These are phyloP conservation scores for Echria macrotheca DNA, from an alignment of 495 filamentous ascomycete genomes.

Conservation along the genomic window DNA sequence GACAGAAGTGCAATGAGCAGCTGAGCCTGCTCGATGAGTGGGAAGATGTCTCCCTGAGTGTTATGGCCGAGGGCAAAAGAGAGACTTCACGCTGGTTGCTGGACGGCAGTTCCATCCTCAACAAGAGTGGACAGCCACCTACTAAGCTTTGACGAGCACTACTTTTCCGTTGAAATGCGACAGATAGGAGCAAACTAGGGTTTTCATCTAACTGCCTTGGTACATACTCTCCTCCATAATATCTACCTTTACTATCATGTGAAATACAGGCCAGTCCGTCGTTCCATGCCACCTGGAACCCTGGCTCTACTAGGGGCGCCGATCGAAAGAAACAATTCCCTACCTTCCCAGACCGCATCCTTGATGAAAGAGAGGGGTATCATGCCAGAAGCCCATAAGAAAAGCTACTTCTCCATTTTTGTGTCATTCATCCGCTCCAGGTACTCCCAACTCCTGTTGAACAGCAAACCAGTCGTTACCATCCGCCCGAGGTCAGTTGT, in stretches of 20 bases:
- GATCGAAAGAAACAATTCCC: no score
- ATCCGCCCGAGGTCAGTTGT: no score
- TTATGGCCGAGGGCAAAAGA: slow-evolving; percentile 12
- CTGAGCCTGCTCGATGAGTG: slow-evolving; percentile 11
- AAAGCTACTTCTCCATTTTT: background rate
- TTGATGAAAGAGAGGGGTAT: slow-evolving; percentile 3
- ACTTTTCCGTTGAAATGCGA: background rate
- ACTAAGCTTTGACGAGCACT: background rate
- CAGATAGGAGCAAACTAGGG: no score
- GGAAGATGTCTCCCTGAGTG: slow-evolving; percentile 15
- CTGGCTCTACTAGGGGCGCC: no score
- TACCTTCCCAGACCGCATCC: no score
- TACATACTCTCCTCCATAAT: no score
- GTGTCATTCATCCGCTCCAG: background rate
- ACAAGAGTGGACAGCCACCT: no score
- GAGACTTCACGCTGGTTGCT: slow-evolving; percentile 11
- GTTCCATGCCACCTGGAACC: no score
- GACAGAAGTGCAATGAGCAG: slow-evolving; percentile 18
- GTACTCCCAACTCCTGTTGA: background rate
- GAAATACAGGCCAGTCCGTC: no score
- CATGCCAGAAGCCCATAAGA: slow-evolving; percentile 1
- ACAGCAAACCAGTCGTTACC: background rate
- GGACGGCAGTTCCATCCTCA: slow-evolving; percentile 8
- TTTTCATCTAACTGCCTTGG: no score
- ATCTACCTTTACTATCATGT: no score